A percentile compares a stretch with the other conserved stretches of the same genome.
These are phyloP conservation scores for Bothriochloa decipiens DNA, from an alignment of 176 grass and related monocot species.

Conservation along the genomic window DNA sequence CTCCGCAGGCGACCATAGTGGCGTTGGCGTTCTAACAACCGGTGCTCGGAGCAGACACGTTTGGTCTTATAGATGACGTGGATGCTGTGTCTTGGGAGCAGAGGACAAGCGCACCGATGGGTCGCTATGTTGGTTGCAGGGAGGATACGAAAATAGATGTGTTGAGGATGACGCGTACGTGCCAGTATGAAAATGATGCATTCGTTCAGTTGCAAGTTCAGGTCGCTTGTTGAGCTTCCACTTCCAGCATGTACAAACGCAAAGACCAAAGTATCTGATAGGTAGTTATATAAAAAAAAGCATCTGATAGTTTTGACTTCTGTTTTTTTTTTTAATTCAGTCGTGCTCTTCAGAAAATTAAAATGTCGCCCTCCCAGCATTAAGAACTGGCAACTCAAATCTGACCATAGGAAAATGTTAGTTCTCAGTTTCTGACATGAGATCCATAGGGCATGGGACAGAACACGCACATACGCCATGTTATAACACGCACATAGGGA, in stretches of 20 bases:
- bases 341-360: background rate
- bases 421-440: background rate
- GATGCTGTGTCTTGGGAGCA: slow-evolving; percentile 11
- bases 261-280: background rate
- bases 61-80: slow-evolving; percentile 7
- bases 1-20: background rate
- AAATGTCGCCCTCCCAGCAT: background rate
- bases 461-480: background rate
- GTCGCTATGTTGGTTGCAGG: background rate
- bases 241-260: background rate
- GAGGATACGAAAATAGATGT: background rate
- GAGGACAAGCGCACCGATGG: slow-evolving; percentile 12
- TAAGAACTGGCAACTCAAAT: background rate
- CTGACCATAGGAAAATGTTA: background rate
- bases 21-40: slow-evolving; percentile 34
- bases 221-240: background rate
- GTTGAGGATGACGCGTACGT: background rate
- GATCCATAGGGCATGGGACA: background rate
- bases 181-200: background rate
- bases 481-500: too few relatives aligned
- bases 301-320: slow-evolving; percentile 3
- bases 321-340: background rate
- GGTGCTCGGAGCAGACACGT: slow-evolving; percentile 13
- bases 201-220: background rate
- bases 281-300: background rate